Evolutionary conservation across 306 rosid species (phyloP).

Genomic region (Sophora flavescens): DNA sequence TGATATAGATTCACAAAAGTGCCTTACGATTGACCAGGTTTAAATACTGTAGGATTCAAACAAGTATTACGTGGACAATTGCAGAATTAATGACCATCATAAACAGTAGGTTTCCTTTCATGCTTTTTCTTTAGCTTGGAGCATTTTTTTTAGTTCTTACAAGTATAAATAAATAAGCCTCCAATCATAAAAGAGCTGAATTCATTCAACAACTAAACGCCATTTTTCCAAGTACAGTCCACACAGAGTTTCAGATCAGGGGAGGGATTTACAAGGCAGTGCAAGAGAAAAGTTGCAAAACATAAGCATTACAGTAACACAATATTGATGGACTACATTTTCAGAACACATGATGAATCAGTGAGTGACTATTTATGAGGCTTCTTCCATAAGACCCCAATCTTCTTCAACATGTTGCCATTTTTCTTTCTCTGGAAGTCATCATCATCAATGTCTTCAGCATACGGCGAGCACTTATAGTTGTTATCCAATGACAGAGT

Average conservation of each 20-base stretch:
- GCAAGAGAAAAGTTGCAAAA: slow-evolving; percentile 27
- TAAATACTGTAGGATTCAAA: neutral
- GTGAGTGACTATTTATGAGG: slow-evolving; percentile 69
- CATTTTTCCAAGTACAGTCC: slow-evolving; percentile 30
- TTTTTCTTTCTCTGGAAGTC: slow-evolving; percentile 89
- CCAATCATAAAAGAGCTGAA: neutral
- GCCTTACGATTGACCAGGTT: neutral
- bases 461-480: slow-evolving; percentile 70
- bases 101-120: no score
- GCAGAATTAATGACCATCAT: neutral
- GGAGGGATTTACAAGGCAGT: slow-evolving; percentile 51
- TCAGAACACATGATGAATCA: slow-evolving; percentile 12
- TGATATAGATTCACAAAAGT: no score
- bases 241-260: slow-evolving; percentile 36
- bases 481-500: slow-evolving; percentile 73
- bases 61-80: neutral
- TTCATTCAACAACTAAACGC: slow-evolving; percentile 30
- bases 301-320: slow-evolving; percentile 28
- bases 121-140: no score
- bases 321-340: slow-evolving; percentile 24
- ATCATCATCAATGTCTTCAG: slow-evolving; percentile 76
- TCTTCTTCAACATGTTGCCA: slow-evolving; percentile 94
- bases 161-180: neutral
- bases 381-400: slow-evolving; percentile 97
- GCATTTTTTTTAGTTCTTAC: neutral